phyloP scores from a whole-genome alignment of 208 protist species.

The Leishmania arabica region DNA sequence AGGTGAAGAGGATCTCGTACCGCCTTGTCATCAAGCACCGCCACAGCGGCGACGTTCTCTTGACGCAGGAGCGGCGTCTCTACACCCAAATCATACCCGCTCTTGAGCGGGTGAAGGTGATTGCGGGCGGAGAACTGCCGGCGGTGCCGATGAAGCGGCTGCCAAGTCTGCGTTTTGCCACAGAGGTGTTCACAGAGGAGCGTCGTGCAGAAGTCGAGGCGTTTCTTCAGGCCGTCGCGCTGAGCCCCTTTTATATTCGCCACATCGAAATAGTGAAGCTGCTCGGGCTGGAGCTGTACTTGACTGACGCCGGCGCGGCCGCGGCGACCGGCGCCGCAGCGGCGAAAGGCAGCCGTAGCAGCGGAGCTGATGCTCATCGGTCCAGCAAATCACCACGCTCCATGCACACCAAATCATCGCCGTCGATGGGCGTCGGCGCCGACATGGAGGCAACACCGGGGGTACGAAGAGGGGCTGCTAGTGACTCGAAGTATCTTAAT shows the following conservation, averaged over 20 bases:
- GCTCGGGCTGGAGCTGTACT: conserved; percentile 32
- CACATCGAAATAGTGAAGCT: conserved; percentile 50
- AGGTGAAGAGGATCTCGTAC: conserved; percentile 43
- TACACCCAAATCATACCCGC: conserved; percentile 48
- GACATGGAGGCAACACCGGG: neutral
- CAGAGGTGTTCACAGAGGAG: conserved; percentile 56
- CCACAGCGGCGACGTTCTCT: conserved; percentile 10
- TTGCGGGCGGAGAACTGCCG: conserved; percentile 30
- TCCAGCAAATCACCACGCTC: neutral
- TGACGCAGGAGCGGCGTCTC: conserved; percentile 23
- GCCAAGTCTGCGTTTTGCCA: conserved; percentile 52
- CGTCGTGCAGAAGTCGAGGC: conserved; percentile 44
- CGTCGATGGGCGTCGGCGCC: neutral
- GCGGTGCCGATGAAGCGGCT: conserved; percentile 37
- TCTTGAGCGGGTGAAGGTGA: conserved; percentile 32
- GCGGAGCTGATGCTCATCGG: neutral
- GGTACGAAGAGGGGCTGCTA: neutral
- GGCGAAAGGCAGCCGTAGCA: neutral
- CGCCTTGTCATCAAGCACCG: conserved; percentile 19
- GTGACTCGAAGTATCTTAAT: neutral
- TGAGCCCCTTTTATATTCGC: conserved; percentile 48
- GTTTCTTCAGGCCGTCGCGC: conserved; percentile 37
- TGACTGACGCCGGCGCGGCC: neutral
- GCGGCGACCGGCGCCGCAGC: neutral
- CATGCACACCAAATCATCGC: no score